Conservation (phyloP, 768 basidiomycete genomes). For the Stropharia rugosoannulata region DNA sequence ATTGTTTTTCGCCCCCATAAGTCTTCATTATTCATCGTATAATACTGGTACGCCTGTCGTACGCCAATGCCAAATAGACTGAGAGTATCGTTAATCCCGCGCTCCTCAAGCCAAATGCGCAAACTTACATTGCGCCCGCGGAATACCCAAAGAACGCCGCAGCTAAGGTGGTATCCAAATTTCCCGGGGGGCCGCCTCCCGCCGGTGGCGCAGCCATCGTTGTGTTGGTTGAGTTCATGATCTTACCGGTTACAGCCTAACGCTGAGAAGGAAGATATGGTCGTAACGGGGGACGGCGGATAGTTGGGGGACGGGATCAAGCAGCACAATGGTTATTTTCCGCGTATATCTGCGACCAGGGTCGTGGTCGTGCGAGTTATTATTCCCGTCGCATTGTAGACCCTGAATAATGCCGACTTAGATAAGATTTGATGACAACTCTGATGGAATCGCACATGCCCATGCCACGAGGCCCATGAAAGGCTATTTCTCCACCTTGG, state of each 20-base stretch:
- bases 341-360: neutral
- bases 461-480: no score
- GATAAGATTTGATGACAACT: no score
- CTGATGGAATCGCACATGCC: no score
- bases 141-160: constrained; percentile 30
- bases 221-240: constrained; percentile 14
- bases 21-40: constrained; percentile 18
- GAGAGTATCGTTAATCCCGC: neutral
- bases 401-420: no score
- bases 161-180: constrained; percentile 20
- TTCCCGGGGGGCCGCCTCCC: neutral
- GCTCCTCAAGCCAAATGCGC: neutral
- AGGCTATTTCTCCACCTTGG: no score
- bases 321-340: constrained; percentile 2
- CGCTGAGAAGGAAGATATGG: constrained; percentile 12
- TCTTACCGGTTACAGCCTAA: constrained; percentile 17
- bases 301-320: constrained; percentile 3
- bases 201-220: constrained; percentile 2
- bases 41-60: constrained; percentile 29
- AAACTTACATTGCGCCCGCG: constrained; percentile 27
- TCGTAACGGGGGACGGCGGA: constrained; percentile 4
- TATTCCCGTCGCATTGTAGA: no score
- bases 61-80: constrained; percentile 31
- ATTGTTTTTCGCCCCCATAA: constrained; percentile 15
- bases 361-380: constrained; percentile 3